phyloP scores from a whole-genome alignment of 1,284 basidiomycete genomes.

The Papiliotrema flavescens region DNA sequence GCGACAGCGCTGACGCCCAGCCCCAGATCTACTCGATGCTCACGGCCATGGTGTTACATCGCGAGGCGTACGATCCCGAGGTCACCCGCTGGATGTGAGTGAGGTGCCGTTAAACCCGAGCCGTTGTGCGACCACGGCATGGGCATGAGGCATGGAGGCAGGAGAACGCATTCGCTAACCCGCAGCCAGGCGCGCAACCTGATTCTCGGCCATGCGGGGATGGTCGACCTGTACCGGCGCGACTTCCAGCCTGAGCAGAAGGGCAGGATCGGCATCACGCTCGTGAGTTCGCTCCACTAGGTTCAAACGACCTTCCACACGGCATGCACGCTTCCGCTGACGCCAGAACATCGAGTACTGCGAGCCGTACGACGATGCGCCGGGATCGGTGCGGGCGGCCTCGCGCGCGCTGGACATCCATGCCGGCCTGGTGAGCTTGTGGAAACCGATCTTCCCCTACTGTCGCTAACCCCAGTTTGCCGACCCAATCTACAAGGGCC shows the following conservation, averaged over 20 bases:
- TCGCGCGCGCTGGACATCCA: slow-evolving; percentile 11
- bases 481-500: slow-evolving; percentile 27
- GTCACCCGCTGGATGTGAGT: background rate
- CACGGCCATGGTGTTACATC: background rate
- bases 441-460: background rate
- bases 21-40: slow-evolving; percentile 21
- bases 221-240: background rate
- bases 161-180: no score
- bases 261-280: slow-evolving; percentile 18
- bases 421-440: slow-evolving; percentile 17
- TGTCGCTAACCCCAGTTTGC: slow-evolving; percentile 16
- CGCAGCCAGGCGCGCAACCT: background rate
- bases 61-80: background rate
- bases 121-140: no score
- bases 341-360: slow-evolving; percentile 28
- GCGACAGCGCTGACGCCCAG: slow-evolving; percentile 3
- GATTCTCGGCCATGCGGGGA: slow-evolving; percentile 36
- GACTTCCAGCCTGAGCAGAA: background rate
- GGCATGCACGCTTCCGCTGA: background rate
- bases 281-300: slow-evolving; percentile 10
- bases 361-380: slow-evolving; percentile 15
- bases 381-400: slow-evolving; percentile 19
- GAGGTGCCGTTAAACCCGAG: background rate
- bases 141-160: no score
- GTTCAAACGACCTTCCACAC: no score